Conservation (phyloP, 495 filamentous ascomycete species). For the Chlorociboria aeruginascens region DNA sequence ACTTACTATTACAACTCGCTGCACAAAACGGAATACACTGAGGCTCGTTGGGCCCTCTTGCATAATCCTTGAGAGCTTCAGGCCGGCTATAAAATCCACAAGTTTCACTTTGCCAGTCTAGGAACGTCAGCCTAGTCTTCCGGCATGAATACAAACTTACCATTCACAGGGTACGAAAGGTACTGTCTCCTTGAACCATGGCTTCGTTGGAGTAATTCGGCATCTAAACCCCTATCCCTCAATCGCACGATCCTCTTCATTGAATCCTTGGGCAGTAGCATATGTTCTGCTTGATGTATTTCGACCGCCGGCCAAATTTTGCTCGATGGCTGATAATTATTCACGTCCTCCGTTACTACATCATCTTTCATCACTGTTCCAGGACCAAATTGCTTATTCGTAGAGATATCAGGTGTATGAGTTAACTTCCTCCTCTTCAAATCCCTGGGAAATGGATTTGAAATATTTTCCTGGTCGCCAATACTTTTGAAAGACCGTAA, state of each 20-base stretch:
- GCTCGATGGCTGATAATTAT: slow-evolving; percentile 41
- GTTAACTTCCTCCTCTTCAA: slow-evolving; percentile 17
- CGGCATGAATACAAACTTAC: slow-evolving; percentile 6
- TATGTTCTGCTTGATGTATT: slow-evolving; percentile 5
- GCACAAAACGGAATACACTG: slow-evolving; percentile 64
- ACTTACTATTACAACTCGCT: slow-evolving; percentile 64
- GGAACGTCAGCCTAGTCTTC: slow-evolving; percentile 7
- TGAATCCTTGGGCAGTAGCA: slow-evolving; percentile 8
- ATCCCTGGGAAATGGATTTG: slow-evolving; percentile 11
- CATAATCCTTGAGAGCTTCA: slow-evolving; percentile 32
- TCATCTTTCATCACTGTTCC: slow-evolving; percentile 26
- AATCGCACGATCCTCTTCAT: slow-evolving; percentile 13
- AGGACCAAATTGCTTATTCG: slow-evolving; percentile 24
- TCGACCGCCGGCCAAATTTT: slow-evolving; percentile 19
- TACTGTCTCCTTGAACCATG: slow-evolving; percentile 5
- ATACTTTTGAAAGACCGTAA: slow-evolving; percentile 21
- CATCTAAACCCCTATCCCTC: slow-evolving; percentile 8
- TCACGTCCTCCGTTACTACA: slow-evolving; percentile 34
- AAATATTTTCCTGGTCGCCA: slow-evolving; percentile 6
- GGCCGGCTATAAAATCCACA: slow-evolving; percentile 59
- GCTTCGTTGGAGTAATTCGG: slow-evolving; percentile 9
- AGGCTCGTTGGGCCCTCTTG: slow-evolving; percentile 24
- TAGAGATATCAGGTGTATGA: slow-evolving; percentile 21
- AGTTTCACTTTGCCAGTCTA: slow-evolving; percentile 64
- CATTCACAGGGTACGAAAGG: slow-evolving; percentile 13